Evolutionary conservation across 2,329 filamentous ascomycete species (phyloP).

Genomic region (Fusarium avenaceum): DNA sequence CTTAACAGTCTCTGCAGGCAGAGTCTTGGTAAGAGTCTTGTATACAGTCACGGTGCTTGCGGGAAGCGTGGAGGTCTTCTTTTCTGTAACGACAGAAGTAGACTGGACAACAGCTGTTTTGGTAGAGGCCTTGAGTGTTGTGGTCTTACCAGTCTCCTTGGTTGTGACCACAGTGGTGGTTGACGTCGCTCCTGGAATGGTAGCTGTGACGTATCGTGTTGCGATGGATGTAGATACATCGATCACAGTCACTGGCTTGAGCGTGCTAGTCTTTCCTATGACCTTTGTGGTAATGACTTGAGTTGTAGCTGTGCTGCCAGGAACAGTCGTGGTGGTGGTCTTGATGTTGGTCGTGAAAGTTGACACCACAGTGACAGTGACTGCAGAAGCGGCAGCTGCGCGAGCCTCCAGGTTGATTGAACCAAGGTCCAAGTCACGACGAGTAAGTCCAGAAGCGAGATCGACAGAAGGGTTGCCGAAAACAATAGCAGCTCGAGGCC

Average conservation of each 20-base stretch:
- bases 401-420: conserved; percentile 24
- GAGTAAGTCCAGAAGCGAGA: conserved; percentile 20
- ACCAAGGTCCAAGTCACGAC: conserved; percentile 27
- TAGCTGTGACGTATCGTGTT: conserved; percentile 27
- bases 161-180: conserved; percentile 36
- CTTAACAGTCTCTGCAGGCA: conserved; percentile 29
- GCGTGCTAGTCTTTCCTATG: conserved; percentile 21
- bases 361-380: conserved; percentile 28
- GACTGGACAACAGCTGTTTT: conserved; percentile 30
- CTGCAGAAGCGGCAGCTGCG: conserved; percentile 18
- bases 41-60: conserved; percentile 36
- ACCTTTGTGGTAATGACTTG: conserved; percentile 31
- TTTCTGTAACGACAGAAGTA: conserved; percentile 31
- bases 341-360: conserved; percentile 37
- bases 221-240: conserved; percentile 23
- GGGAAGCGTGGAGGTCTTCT: conserved; percentile 38
- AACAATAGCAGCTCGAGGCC: conserved; percentile 17
- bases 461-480: conserved; percentile 33
- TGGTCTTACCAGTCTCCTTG: conserved; percentile 41
- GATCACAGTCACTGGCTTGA: conserved; percentile 32
- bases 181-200: conserved; percentile 28
- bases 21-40: conserved; percentile 24
- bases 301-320: conserved; percentile 33
- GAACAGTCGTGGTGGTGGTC: conserved; percentile 27
- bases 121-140: conserved; percentile 41